Evolutionary conservation across 2,329 filamentous ascomycete species (phyloP), one percentile per base, ranked within the genome.

Genomic region (Alternaria hordeiaustralica): DNA sequence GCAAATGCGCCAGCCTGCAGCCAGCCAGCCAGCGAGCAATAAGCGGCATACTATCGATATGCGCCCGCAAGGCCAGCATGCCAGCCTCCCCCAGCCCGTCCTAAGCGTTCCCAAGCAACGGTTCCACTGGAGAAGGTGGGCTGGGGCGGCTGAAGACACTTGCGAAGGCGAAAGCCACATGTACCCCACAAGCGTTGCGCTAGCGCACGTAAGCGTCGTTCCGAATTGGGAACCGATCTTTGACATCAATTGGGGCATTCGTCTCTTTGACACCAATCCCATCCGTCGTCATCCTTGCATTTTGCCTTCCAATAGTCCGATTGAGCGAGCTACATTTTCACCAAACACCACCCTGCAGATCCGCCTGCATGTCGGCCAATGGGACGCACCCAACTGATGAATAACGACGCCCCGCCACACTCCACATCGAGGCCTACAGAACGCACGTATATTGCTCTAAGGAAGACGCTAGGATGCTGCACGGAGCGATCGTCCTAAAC

Each of bases 101-200:
- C 18, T n/a, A 63, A 55, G 56, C 60, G 55, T 63, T 60, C 50
- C 58, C 50, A 60, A 57, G 58, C 50, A 61, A 55, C 56, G 50
- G 68, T 53, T 58, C 55, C 44, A 55, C 54, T 43, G 45, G 30
- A 50, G 62, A 63, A 49, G 47, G 25, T 55, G 44, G 43, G 45
- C 11, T 60, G 49, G 43, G 50, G 68, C 64, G 64, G 64, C 62
- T 69, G 68, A 64, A 57, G 61, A 45, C 36, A 57, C 41, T 54
- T 41, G 21, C 2, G 45, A 44, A 54, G 51, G 53, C 59, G 47
- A 63, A 58, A 64, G 66, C 68, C 58, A 66, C 64, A 63, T 28
- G 58, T 65, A 69, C 64, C 57, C 62, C 68, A 69, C 59, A 70
- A 53, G 61, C 55, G 41, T 20, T 60, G 55, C 66, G 43, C 64